These are phyloP conservation scores for Erysiphe pulchra DNA, from an alignment of 2,329 filamentous ascomycete species.

Conservation along the genomic window DNA sequence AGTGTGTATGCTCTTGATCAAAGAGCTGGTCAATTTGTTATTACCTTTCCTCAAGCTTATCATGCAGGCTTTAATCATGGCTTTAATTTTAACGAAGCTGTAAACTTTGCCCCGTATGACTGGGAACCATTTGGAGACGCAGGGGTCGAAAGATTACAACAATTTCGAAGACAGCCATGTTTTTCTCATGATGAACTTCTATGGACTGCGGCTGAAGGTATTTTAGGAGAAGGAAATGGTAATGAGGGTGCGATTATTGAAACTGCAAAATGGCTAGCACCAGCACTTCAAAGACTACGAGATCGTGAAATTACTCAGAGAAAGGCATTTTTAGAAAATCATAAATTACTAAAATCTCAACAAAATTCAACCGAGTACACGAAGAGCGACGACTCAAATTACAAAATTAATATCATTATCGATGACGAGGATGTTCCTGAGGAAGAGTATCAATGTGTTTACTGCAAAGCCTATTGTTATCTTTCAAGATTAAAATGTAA, in stretches of 20 bases:
- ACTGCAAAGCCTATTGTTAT: constrained; percentile 83
- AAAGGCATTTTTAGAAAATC: constrained; percentile 38
- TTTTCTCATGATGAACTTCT: constrained; percentile 94
- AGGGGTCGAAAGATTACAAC: constrained; percentile 64
- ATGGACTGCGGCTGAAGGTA: constrained; percentile 69
- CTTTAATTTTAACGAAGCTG: constrained; percentile 97
- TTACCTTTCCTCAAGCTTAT: constrained; percentile 92
- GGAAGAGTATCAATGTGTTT: constrained; percentile 74
- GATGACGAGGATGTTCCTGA: constrained; percentile 58
- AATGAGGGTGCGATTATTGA: constrained; percentile 43
- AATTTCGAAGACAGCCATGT: constrained; percentile 76
- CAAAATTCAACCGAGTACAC: constrained; percentile 11
- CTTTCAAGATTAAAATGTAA: constrained; percentile 74
- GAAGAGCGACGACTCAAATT: constrained; percentile 17
- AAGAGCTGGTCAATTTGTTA: constrained; percentile 79
- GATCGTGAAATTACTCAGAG: constrained; percentile 47
- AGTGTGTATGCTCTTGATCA: constrained; percentile 90
- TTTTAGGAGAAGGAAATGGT: constrained; percentile 56
- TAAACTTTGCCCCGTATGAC: constrained; percentile 86
- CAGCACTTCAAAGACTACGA: constrained; percentile 56
- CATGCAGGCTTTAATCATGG: constrained; percentile 97
- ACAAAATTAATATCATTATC: constrained; percentile 34
- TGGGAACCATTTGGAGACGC: constrained; percentile 84
- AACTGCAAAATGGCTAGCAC: constrained; percentile 84
- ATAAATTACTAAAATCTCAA: constrained; percentile 23